Conservation (phyloP, 75 land plant genomes). For the Chamaecyparis obtusa region DNA sequence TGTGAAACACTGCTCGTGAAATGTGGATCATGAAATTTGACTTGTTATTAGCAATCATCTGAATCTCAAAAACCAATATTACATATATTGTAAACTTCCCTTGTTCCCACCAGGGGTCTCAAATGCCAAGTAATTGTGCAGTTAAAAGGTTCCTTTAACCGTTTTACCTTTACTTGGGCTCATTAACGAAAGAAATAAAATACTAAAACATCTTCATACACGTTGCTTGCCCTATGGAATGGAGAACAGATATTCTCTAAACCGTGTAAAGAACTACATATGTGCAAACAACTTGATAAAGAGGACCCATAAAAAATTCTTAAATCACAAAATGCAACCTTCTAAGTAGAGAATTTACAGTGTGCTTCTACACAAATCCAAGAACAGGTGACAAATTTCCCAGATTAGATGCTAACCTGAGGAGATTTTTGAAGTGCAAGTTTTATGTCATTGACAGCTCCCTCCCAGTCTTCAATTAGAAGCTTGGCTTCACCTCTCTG, state of each 20-base stretch:
- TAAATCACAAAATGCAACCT: neutral
- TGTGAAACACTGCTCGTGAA: neutral
- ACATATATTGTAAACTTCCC: neutral
- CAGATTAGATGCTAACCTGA: constrained; percentile 41
- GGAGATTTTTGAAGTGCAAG: constrained; percentile 78
- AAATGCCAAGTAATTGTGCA: neutral
- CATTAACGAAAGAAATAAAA: no score
- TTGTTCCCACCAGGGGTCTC: neutral
- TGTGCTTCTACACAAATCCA: neutral
- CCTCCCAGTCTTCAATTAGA: constrained; percentile 94
- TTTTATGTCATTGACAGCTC: constrained; percentile 90
- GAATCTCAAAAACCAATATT: no score
- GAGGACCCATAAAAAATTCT: neutral
- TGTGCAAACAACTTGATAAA: neutral
- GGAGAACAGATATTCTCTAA: neutral
- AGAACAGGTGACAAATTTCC: neutral
- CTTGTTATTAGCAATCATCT: neutral
- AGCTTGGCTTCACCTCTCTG: constrained; percentile 98
- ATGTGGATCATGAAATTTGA: neutral
- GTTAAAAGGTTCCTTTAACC: neutral
- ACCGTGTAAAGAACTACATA: neutral
- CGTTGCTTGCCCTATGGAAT: neutral
- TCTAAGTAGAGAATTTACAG: neutral
- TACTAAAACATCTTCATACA: neutral
- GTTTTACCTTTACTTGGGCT: neutral